phyloP scores from a whole-genome alignment of 257 asterid genomes.

The Plectranthus barbatus region DNA sequence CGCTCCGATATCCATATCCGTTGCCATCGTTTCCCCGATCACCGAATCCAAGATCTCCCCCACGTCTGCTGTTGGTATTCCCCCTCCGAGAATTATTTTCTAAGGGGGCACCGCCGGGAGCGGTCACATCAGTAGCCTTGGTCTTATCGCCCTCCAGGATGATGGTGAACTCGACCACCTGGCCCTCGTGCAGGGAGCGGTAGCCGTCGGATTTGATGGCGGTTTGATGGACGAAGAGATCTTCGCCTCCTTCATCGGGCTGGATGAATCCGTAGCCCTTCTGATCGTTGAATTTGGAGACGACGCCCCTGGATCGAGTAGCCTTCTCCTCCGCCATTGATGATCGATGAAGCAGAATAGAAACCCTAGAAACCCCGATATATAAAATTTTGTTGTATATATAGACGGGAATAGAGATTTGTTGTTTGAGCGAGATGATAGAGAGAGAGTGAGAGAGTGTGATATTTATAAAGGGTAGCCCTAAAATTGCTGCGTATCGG shows the following conservation, averaged over 20 bases:
- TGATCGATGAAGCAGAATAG: neutral
- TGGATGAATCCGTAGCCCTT: constrained; percentile 83
- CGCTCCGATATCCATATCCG: constrained; percentile 38
- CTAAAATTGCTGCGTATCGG: constrained; percentile 13
- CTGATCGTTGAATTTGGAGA: constrained; percentile 48
- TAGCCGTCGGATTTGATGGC: constrained; percentile 74
- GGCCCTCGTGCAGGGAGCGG: constrained; percentile 68
- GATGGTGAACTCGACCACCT: constrained; percentile 62
- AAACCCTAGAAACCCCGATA: constrained; percentile 19
- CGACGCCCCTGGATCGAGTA: constrained; percentile 56
- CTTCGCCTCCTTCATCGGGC: constrained; percentile 63
- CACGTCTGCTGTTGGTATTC: constrained; percentile 17
- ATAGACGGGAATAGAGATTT: neutral
- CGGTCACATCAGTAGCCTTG: constrained; percentile 65
- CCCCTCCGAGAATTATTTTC: constrained; percentile 23
- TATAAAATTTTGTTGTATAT: neutral
- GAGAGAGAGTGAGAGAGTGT: neutral
- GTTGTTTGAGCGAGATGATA: neutral
- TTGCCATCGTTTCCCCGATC: constrained; percentile 30
- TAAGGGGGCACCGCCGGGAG: constrained; percentile 50
- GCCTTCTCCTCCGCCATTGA: constrained; percentile 59
- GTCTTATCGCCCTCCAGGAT: constrained; percentile 44
- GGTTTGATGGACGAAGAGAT: constrained; percentile 80
- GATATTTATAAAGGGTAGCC: constrained; percentile 13
- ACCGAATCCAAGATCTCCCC: constrained; percentile 16